Percentiles rank a stretch among this genome's conserved stretches.
phyloP scores from a whole-genome alignment of 2,329 filamentous ascomycete genomes.

The Daldinia sp. region DNA sequence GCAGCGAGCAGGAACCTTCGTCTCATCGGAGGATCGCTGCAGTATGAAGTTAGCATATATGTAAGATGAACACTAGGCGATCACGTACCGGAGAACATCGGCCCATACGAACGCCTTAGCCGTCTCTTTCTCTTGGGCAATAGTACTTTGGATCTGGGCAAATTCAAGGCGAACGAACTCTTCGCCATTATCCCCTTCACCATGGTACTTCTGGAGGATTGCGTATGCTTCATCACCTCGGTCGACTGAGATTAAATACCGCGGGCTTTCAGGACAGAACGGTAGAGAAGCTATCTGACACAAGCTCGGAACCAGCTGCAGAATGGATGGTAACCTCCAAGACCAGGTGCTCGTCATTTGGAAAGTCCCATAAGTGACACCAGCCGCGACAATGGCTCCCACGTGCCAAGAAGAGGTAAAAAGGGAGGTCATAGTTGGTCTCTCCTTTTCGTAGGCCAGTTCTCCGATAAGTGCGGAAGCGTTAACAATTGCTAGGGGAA shows the following conservation, averaged over 20 bases:
- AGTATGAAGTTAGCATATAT: constrained; percentile 43
- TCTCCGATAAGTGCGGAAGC: constrained; percentile 62
- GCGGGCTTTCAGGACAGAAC: constrained; percentile 64
- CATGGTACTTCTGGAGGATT: constrained; percentile 68
- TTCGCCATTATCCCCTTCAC: constrained; percentile 64
- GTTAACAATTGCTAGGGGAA: constrained; percentile 57
- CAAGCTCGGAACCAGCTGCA: constrained; percentile 53
- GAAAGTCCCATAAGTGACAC: constrained; percentile 58
- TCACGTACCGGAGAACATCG: constrained; percentile 56
- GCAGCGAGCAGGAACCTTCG: constrained; percentile 52
- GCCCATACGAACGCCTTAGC: constrained; percentile 59
- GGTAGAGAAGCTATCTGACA: constrained; percentile 41
- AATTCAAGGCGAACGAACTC: constrained; percentile 68
- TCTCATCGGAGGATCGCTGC: constrained; percentile 53
- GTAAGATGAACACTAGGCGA: not conserved
- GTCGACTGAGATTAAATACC: constrained; percentile 63
- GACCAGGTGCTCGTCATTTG: constrained; percentile 56
- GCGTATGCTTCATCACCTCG: constrained; percentile 66
- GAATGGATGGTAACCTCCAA: constrained; percentile 57
- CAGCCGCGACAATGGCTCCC: constrained; percentile 58
- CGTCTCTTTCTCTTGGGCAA: constrained; percentile 60
- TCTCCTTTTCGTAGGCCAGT: constrained; percentile 66
- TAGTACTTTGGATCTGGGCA: constrained; percentile 66
- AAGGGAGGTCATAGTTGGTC: constrained; percentile 64
- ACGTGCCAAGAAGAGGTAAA: constrained; percentile 67